Percentiles rank a stretch among this genome's conserved stretches.
phyloP scores from a whole-genome alignment of 768 basidiomycete genomes.

The Naganishia onofrii region DNA sequence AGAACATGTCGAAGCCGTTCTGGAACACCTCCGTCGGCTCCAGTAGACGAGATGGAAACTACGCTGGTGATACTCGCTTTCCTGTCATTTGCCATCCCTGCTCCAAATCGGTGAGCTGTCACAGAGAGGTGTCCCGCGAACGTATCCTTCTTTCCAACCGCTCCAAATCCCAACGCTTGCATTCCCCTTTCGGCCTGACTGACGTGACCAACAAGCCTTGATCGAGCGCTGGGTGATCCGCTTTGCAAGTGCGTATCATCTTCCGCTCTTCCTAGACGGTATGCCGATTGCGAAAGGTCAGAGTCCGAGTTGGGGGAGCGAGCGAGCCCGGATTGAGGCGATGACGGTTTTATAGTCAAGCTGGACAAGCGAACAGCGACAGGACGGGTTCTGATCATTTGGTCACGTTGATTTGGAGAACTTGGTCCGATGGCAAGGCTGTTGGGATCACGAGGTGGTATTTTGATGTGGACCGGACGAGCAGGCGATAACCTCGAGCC shows the following conservation, averaged over 20 bases:
- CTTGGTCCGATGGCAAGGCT: not conserved
- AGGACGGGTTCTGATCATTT: not conserved
- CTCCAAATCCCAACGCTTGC: slow-evolving; percentile 6
- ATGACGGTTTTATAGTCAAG: not conserved
- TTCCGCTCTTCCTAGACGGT: not conserved
- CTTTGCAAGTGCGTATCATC: not conserved
- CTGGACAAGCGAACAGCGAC: not conserved
- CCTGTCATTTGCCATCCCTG: not conserved
- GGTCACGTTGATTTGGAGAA: not conserved
- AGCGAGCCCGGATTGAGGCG: not conserved
- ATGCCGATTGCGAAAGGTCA: not conserved
- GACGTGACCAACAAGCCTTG: slow-evolving; percentile 4
- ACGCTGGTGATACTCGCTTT: not conserved
- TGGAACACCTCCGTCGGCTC: not conserved
- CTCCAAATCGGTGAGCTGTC: not conserved
- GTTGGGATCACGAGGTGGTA: not conserved
- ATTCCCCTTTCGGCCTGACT: not conserved
- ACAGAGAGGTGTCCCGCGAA: not conserved
- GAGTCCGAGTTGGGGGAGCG: not conserved
- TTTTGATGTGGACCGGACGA: not conserved
- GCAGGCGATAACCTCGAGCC: not conserved
- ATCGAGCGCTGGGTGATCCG: not conserved
- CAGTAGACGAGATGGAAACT: not conserved
- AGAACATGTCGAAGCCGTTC: not conserved
- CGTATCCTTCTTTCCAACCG: not conserved